phyloP scores from a whole-genome alignment of 2,329 filamentous ascomycete species.

The Xenosphaeropsis pyriputrescens region DNA sequence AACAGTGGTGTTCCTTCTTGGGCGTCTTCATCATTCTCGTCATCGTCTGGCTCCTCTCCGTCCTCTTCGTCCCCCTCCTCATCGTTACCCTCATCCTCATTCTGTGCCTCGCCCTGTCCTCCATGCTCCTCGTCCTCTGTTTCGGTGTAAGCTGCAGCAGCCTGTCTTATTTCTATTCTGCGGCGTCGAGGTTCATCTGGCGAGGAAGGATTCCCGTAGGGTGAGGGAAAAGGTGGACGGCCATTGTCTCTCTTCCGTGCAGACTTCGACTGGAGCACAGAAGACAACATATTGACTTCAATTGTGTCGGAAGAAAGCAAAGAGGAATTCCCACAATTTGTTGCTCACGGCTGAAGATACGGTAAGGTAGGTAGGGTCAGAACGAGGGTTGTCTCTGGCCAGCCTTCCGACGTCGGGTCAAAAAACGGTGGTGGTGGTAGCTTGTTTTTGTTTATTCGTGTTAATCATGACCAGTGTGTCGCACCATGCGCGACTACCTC shows the following conservation, averaged over 20 bases:
- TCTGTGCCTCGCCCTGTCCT: slow-evolving; percentile 6
- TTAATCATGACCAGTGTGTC: no score
- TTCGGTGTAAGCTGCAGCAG: slow-evolving; percentile 51
- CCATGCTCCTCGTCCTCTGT: slow-evolving; percentile 33
- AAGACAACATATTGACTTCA: slow-evolving; percentile 17
- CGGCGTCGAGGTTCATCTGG: slow-evolving; percentile 5
- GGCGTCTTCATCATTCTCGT: slow-evolving; percentile 21
- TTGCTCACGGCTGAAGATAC: no score
- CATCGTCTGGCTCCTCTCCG: slow-evolving; percentile 23
- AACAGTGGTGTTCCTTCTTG: slow-evolving; percentile 35
- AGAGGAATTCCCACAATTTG: no score
- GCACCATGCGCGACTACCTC: no score
- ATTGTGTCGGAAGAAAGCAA: no score
- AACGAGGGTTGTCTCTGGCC: no score
- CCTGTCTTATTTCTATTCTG: slow-evolving; percentile 16
- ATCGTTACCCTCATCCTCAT: slow-evolving; percentile 13
- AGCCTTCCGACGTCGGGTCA: no score
- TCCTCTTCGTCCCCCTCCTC: slow-evolving; percentile 17
- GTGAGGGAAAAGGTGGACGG: slow-evolving; percentile 17
- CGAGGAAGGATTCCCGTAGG: slow-evolving; percentile 13
- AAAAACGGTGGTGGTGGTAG: no score
- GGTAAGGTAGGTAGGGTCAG: no score
- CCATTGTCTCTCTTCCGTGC: slow-evolving; percentile 14
- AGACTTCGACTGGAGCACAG: slow-evolving; percentile 19
- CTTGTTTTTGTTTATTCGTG: no score